Percentiles rank a stretch among this genome's conserved stretches.
Conservation (phyloP, 2,329 filamentous ascomycete genomes). For the Fusarium coicis region DNA sequence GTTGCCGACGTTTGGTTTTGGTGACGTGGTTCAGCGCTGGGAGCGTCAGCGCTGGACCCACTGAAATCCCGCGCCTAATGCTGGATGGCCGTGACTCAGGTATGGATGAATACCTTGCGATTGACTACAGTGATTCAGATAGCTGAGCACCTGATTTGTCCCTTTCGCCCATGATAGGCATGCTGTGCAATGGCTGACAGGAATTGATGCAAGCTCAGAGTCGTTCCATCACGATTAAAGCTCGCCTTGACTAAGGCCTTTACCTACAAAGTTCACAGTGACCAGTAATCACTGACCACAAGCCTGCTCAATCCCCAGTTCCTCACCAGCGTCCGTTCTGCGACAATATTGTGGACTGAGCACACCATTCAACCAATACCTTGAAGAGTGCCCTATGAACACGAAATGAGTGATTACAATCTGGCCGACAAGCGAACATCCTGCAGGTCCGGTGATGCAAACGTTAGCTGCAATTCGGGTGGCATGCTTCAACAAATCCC, state of each 20-base stretch:
- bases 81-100: neutral
- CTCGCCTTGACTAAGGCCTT: neutral
- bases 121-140: no score
- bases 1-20: rapidly evolving
- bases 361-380: no score
- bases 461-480: rapidly evolving
- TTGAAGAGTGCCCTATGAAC: neutral
- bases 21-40: neutral
- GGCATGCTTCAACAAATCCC: neutral
- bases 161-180: no score
- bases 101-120: rapidly evolving
- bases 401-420: rapidly evolving
- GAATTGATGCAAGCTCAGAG: rapidly evolving
- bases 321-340: rapidly evolving
- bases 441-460: rapidly evolving
- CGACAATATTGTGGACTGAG: rapidly evolving
- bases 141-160: rapidly evolving
- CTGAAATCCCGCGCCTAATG: neutral
- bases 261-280: no score
- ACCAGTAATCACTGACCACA: neutral
- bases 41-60: neutral
- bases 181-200: no score
- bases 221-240: rapidly evolving
- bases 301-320: no score
- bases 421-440: neutral